Conservation (phyloP, 768 basidiomycete genomes). For the Tephrocybe sp. region DNA sequence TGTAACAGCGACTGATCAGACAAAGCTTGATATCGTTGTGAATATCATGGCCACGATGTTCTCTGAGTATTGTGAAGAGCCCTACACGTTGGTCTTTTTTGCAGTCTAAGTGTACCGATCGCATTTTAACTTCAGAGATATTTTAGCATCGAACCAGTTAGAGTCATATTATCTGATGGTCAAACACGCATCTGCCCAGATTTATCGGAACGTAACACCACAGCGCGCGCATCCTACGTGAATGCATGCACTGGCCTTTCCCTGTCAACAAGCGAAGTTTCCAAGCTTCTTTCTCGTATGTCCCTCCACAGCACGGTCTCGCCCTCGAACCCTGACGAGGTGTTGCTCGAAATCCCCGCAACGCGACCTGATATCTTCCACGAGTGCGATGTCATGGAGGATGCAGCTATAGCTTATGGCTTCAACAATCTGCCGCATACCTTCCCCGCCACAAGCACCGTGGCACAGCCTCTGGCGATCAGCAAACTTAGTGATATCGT, state of each 20-base stretch:
- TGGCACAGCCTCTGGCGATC: conserved; percentile 87
- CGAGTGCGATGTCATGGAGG: conserved; percentile 98
- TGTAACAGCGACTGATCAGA: conserved; percentile 93
- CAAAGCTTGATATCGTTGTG: conserved; percentile 93
- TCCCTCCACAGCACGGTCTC: conserved; percentile 60
- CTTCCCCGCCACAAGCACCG: conserved; percentile 92
- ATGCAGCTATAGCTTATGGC: conserved; percentile 95
- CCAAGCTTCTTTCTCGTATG: conserved; percentile 80
- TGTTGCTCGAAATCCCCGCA: conserved; percentile 79
- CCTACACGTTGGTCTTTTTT: conserved; percentile 75
- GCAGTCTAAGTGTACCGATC: background rate
- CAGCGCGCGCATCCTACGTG: conserved; percentile 84
- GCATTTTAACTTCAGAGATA: conserved; percentile 3
- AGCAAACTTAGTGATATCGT: conserved; percentile 89
- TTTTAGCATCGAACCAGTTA: conserved; percentile 88
- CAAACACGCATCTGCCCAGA: conserved; percentile 76
- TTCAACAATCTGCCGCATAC: conserved; percentile 94
- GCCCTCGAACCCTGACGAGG: conserved; percentile 55
- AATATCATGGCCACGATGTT: conserved; percentile 98
- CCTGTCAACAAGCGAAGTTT: conserved; percentile 63
- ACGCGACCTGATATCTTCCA: conserved; percentile 98
- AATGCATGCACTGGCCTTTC: conserved; percentile 92
- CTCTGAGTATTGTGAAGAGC: conserved; percentile 90
- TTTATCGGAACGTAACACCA: conserved; percentile 66
- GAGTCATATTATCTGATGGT: conserved; percentile 77